These are phyloP conservation scores for Agastache rugosa DNA, from an alignment of 257 asterid genomes.

Conservation along the genomic window DNA sequence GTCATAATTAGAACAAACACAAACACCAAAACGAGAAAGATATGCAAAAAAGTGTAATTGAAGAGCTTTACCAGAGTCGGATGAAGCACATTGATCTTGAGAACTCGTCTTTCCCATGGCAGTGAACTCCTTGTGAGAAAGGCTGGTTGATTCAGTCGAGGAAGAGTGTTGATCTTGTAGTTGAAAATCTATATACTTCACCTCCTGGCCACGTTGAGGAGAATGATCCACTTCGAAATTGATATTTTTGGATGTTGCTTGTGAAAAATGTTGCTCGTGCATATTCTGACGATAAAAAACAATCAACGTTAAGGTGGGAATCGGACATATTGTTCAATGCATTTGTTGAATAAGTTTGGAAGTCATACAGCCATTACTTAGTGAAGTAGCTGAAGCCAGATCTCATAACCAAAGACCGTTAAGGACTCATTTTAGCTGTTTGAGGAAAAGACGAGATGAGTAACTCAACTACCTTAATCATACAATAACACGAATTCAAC, in stretches of 20 bases:
- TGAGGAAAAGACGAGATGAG: conserved; percentile 14
- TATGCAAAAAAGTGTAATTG: not conserved
- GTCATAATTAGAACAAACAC: not conserved
- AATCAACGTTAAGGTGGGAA: conserved; percentile 31
- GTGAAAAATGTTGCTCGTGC: conserved; percentile 40
- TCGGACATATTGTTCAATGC: conserved; percentile 6
- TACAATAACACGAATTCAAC: not conserved
- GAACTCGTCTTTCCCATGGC: conserved; percentile 58
- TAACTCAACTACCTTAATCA: conserved; percentile 11
- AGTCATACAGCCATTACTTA: conserved; percentile 48
- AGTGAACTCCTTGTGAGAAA: conserved; percentile 43
- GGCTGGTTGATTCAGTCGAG: conserved; percentile 51
- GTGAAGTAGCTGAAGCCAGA: conserved; percentile 41
- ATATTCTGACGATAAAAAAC: conserved; percentile 40
- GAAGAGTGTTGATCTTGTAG: conserved; percentile 50
- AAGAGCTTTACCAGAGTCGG: conserved; percentile 63
- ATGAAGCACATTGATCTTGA: conserved; percentile 69
- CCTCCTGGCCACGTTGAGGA: conserved; percentile 41
- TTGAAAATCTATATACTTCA: conserved; percentile 47
- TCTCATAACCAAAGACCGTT: conserved; percentile 33
- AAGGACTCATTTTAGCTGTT: conserved; percentile 36
- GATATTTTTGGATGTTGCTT: conserved; percentile 36
- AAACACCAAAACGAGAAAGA: not conserved
- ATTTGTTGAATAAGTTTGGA: conserved; percentile 35
- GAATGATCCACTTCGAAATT: conserved; percentile 44